Evolutionary conservation across 305 asterid genomes (phyloP), one percentile per base, ranked within the genome.

Genomic region (Ilex paraguariensis): DNA sequence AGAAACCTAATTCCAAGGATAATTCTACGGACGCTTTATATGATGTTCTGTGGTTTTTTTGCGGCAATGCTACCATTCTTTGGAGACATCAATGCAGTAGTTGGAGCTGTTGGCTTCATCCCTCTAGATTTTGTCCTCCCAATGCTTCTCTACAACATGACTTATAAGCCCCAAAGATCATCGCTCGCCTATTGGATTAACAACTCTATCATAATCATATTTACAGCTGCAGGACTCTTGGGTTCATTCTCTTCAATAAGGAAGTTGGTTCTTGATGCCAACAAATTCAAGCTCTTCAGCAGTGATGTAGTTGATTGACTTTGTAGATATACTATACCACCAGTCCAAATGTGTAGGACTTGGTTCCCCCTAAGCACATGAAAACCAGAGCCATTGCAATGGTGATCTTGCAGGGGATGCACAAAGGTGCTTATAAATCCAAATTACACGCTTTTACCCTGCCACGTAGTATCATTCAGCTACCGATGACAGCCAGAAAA

Each of bases 41-140:
- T 92, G 75, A 57, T 75, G 32, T 51, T 85, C 17, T 90, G 96
- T 51, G 97, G 97, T 49, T 79, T 87, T 59, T 21, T 90, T 57
- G 98, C 95, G 30, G 95, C 98, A 0, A 86, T 93, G 98, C 49
- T 92, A 36, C 98, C 98, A 33, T 92, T 92, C 81, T 92, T 92
- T 28, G 97, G 98, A 3, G 98, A 93, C 79, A 84, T 93, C 51
- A 93, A 68, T 59, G 91, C 79, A 3, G 87, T 93, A 2, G 91
- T 86, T 0, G 98, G 98, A 13, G 98, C 98, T 13, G 56, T 90
- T 17, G 96, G 98, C 21, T 93, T 90, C 73, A 93, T 93, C 66
- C 98, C 98, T 54, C 86, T 93, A 8, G 98, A 93, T 70, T 93
- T 92, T 50, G 55, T 89, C 42, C 90, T 92, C 5, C 98, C 98